Percentiles rank a stretch among this genome's conserved stretches.
Conservation (phyloP, 768 basidiomycete genomes). For the Agaricus subrufescens region DNA sequence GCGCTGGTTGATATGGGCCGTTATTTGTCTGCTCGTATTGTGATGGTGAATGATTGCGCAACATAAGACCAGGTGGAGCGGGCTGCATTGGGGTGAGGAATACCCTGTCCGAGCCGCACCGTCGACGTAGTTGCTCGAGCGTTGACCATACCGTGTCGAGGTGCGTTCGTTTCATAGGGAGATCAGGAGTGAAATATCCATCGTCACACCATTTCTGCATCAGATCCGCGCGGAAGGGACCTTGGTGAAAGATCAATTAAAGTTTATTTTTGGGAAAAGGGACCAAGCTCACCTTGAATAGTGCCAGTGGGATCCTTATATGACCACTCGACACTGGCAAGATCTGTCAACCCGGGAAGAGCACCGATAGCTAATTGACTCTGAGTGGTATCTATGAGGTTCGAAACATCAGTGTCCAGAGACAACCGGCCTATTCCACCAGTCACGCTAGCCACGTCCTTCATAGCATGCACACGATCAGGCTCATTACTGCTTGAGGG, state of each 20-base stretch:
- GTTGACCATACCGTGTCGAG: slow-evolving; percentile 65
- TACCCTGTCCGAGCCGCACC: slow-evolving; percentile 49
- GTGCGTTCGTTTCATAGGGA: slow-evolving; percentile 80
- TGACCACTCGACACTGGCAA: slow-evolving; percentile 74
- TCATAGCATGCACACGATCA: not conserved
- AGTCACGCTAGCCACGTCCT: not conserved
- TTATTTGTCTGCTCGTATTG: slow-evolving; percentile 34
- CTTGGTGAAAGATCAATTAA: slow-evolving; percentile 33
- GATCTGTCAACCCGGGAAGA: slow-evolving; percentile 48
- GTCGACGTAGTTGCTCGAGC: slow-evolving; percentile 53
- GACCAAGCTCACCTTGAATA: slow-evolving; percentile 63
- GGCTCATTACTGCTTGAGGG: not conserved
- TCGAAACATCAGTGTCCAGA: slow-evolving; percentile 5
- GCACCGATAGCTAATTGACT: slow-evolving; percentile 19
- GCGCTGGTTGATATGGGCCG: slow-evolving; percentile 65
- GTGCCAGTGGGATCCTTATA: slow-evolving; percentile 92
- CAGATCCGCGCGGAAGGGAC: slow-evolving; percentile 81
- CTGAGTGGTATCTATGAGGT: slow-evolving; percentile 2
- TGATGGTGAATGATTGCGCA: slow-evolving; percentile 45
- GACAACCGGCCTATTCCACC: slow-evolving; percentile 6
- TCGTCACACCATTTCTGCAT: slow-evolving; percentile 97
- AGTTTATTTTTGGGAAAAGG: not conserved
- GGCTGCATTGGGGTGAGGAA: slow-evolving; percentile 51
- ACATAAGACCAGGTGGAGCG: slow-evolving; percentile 51
- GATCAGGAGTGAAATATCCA: slow-evolving; percentile 79